These are phyloP conservation scores for Penicillium desertorum DNA, from an alignment of 495 filamentous ascomycete genomes.

Conservation along the genomic window DNA sequence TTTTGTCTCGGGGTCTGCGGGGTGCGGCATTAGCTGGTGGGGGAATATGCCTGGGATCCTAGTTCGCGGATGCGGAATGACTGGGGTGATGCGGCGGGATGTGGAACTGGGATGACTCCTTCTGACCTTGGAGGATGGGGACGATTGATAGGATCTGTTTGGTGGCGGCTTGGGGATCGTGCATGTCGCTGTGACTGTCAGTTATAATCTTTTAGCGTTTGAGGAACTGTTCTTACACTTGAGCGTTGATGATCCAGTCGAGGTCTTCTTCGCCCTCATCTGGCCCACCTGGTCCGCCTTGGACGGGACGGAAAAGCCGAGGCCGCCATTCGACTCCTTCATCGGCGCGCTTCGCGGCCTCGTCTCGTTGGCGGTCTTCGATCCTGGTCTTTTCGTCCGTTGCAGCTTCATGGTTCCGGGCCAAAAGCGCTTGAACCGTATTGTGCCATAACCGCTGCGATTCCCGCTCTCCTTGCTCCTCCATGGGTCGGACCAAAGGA, in stretches of 20 bases:
- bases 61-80: slow-evolving; percentile 10
- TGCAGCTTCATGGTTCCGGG: slow-evolving; percentile 80
- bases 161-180: slow-evolving; percentile 68
- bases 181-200: slow-evolving; percentile 55
- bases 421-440: slow-evolving; percentile 76
- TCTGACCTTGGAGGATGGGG: slow-evolving; percentile 79
- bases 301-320: slow-evolving; percentile 73
- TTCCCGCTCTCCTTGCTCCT: slow-evolving; percentile 88
- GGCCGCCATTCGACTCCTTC: slow-evolving; percentile 90
- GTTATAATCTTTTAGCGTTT: neutral
- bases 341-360: slow-evolving; percentile 76
- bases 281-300: slow-evolving; percentile 66
- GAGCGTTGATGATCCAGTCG: slow-evolving; percentile 92
- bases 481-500: slow-evolving; percentile 71
- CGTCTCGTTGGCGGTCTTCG: slow-evolving; percentile 86
- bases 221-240: slow-evolving; percentile 60
- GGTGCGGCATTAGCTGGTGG: slow-evolving; percentile 27
- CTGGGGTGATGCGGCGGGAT: slow-evolving; percentile 41
- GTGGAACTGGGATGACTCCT: slow-evolving; percentile 36
- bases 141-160: slow-evolving; percentile 85
- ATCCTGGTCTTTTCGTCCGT: slow-evolving; percentile 95
- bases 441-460: slow-evolving; percentile 83
- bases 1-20: slow-evolving; percentile 16
- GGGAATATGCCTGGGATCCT: slow-evolving; percentile 9
- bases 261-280: slow-evolving; percentile 86